Evolutionary conservation across 2,329 filamentous ascomycete genomes (phyloP).

Genomic region (Calonectria naviculata): DNA sequence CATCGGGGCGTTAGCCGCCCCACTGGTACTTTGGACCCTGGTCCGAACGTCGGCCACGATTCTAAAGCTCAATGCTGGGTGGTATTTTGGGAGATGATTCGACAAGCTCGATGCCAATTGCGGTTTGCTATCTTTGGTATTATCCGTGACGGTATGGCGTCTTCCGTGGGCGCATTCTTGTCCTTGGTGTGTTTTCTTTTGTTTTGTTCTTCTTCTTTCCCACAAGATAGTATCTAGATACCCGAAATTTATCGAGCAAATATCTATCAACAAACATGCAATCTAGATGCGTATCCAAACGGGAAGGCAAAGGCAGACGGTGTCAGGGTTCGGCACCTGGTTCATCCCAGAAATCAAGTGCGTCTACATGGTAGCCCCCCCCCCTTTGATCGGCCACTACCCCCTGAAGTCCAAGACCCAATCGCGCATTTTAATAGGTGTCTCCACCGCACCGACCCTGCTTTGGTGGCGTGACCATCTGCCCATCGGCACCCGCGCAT

Average conservation of each 20-base stretch:
- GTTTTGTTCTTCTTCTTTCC: neutral
- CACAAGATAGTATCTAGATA: conserved; percentile 20
- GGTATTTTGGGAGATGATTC: neutral
- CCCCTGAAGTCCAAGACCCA: neutral
- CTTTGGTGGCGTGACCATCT: conserved; percentile 40
- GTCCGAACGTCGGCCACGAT: neutral
- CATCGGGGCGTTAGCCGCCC: neutral
- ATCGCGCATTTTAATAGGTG: neutral
- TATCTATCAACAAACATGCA: neutral
- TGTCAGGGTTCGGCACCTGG: conserved; percentile 5
- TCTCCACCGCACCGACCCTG: conserved; percentile 8
- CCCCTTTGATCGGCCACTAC: conserved; percentile 1
- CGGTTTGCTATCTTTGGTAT: neutral
- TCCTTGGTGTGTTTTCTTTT: neutral
- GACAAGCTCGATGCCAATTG: neutral
- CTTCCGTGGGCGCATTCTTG: neutral
- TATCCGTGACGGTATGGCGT: neutral
- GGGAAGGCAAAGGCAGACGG: neutral
- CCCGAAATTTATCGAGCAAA: conserved; percentile 14
- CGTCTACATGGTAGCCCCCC: neutral
- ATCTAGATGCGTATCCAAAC: neutral
- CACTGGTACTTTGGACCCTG: conserved; percentile 1
- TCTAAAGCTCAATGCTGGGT: neutral
- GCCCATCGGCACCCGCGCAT: conserved; percentile 22
- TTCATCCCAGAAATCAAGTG: neutral